Evolutionary conservation across 139 green algal species (phyloP).

Genomic region (Astrephomene gubernaculifera): DNA sequence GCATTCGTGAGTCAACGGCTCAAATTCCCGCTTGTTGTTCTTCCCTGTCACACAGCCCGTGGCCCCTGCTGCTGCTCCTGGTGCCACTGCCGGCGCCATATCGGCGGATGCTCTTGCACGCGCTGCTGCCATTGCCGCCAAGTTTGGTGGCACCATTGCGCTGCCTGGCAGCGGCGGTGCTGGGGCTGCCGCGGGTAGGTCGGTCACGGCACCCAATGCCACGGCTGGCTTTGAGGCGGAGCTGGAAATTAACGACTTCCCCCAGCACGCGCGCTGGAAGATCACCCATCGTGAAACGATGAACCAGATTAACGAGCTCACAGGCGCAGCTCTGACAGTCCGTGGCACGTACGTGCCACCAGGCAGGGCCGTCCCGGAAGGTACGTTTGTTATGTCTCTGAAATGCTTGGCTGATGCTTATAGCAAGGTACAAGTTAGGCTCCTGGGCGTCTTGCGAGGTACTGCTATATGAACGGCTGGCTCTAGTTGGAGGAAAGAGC

Average conservation of each 20-base stretch:
- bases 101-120: conserved; percentile 9
- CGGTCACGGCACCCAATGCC: not conserved
- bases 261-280: conserved; percentile 96
- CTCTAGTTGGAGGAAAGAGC: no score
- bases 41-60: no score
- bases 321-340: conserved; percentile 89
- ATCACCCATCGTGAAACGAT: conserved; percentile 95
- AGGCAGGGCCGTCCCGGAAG: conserved; percentile 54
- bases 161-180: not conserved
- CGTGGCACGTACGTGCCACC: conserved; percentile 83
- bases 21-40: no score
- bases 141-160: conserved; percentile 30
- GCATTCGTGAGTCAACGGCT: no score
- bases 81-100: not conserved
- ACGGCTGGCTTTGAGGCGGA: conserved; percentile 87
- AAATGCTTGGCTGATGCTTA: no score
- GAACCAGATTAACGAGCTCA: conserved; percentile 86
- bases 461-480: no score
- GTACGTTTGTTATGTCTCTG: no score
- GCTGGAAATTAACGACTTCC: conserved; percentile 99
- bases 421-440: no score
- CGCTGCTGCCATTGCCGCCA: conserved; percentile 44
- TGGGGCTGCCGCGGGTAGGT: not conserved
- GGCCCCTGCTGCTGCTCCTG: not conserved
- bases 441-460: no score